These are phyloP conservation scores for Candida parachauliodes DNA, from an alignment of 805 yeast genomes.

Conservation along the genomic window DNA sequence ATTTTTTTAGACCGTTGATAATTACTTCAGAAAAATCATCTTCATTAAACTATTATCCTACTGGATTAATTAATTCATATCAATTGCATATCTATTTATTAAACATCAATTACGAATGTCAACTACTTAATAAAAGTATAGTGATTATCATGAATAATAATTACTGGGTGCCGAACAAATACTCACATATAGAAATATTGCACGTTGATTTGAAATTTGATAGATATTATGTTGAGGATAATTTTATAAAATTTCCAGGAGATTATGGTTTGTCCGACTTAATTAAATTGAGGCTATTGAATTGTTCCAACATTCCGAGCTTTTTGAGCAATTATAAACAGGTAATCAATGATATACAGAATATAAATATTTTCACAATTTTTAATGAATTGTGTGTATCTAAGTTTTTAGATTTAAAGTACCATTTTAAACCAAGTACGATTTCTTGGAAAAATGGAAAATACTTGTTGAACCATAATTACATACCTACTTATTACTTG, in stretches of 20 bases:
- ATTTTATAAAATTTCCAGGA: slow-evolving; percentile 5
- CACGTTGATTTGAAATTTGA: slow-evolving; percentile 8
- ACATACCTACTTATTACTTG: neutral
- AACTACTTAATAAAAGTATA: slow-evolving; percentile 6
- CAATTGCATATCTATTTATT: slow-evolving; percentile 10
- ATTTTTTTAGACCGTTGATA: slow-evolving; percentile 11
- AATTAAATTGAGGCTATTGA: slow-evolving; percentile 2
- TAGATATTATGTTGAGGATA: slow-evolving; percentile 1
- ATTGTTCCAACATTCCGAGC: neutral
- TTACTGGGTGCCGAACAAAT: slow-evolving; percentile 1
- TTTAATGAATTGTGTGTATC: slow-evolving; percentile 7
- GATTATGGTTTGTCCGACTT: slow-evolving; percentile 10
- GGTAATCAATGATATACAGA: slow-evolving; percentile 2
- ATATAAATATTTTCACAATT: slow-evolving; percentile 3
- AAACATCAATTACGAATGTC: slow-evolving; percentile 9
- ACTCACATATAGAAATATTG: slow-evolving; percentile 9
- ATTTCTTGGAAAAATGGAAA: neutral
- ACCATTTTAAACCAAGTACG: neutral
- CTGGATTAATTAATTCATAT: slow-evolving; percentile 10
- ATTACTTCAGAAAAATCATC: slow-evolving; percentile 2
- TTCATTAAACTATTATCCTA: slow-evolving; percentile 10
- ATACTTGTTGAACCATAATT: neutral
- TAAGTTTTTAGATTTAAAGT: neutral
- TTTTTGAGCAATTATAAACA: slow-evolving; percentile 1
- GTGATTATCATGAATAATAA: slow-evolving; percentile 9